Evolutionary conservation across 805 yeast species (phyloP).

Genomic region (Cyberlindnera xishuangbannaensis): DNA sequence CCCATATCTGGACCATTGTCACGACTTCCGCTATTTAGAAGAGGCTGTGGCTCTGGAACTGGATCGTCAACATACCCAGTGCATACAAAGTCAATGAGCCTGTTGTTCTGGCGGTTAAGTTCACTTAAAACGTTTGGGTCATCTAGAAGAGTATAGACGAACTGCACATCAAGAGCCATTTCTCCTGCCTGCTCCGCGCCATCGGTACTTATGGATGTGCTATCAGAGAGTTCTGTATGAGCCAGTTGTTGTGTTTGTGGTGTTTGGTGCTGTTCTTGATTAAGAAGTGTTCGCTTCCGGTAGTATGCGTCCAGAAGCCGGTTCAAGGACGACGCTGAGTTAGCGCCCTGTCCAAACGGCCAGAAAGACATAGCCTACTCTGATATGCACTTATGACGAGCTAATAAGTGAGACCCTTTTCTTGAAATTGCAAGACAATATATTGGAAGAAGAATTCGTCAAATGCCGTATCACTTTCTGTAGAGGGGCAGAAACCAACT

Average conservation of each 20-base stretch:
- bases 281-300: slow-evolving; percentile 16
- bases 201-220: slow-evolving; percentile 6
- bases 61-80: slow-evolving; percentile 32
- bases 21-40: slow-evolving; percentile 2
- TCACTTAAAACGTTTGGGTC: slow-evolving; percentile 34
- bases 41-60: slow-evolving; percentile 1
- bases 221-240: slow-evolving; percentile 4
- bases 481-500: too few species aligned
- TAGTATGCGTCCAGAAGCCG: slow-evolving; percentile 37
- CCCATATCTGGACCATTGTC: neutral
- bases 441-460: too few species aligned
- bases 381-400: neutral
- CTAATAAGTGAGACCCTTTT: too few species aligned
- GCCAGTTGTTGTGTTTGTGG: too few species aligned
- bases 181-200: slow-evolving; percentile 8
- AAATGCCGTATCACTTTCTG: too few species aligned
- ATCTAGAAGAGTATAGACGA: slow-evolving; percentile 31
- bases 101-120: slow-evolving; percentile 34
- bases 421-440: too few species aligned
- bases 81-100: slow-evolving; percentile 46
- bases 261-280: slow-evolving; percentile 8
- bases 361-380: slow-evolving; percentile 34
- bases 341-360: slow-evolving; percentile 37
- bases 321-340: slow-evolving; percentile 30
- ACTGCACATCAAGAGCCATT: slow-evolving; percentile 21